Conservation (phyloP, 768 basidiomycete species). For the Phlebiopsis flavidoalba region DNA sequence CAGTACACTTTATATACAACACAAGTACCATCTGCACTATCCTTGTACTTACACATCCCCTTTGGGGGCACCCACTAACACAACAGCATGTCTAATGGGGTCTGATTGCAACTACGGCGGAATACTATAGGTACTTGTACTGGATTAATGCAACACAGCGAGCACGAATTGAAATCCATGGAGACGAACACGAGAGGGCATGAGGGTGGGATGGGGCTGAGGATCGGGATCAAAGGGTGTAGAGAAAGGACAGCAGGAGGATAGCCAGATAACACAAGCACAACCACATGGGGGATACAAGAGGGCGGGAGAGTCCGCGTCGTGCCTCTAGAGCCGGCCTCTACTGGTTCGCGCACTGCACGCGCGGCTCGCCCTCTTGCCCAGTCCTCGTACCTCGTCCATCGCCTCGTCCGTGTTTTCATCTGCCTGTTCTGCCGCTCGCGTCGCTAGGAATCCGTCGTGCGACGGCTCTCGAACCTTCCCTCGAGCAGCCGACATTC, state of each 20-base stretch:
- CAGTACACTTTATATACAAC: not conserved
- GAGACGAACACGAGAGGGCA: not conserved
- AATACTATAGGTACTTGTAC: constrained; percentile 12
- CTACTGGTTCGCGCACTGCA: constrained; percentile 94
- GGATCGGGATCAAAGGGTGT: not conserved
- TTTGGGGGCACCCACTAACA: no score
- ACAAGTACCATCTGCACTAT: not conserved
- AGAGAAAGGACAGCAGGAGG: not conserved
- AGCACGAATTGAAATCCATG: constrained; percentile 10
- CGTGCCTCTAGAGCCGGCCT: constrained; percentile 5
- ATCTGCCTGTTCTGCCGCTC: constrained; percentile 51
- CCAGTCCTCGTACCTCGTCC: constrained; percentile 79
- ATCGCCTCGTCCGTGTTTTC: constrained; percentile 71
- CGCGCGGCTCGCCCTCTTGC: constrained; percentile 78
- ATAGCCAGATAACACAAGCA: constrained; percentile 9
- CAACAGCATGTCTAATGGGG: constrained; percentile 5
- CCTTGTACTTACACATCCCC: not conserved
- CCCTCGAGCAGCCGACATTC: constrained; percentile 68
- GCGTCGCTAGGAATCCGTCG: no score
- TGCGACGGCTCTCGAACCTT: constrained; percentile 78
- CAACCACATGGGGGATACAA: constrained; percentile 15
- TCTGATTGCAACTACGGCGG: constrained; percentile 12
- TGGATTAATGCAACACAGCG: constrained; percentile 12
- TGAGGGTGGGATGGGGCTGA: not conserved
- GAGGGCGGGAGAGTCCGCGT: no score